These are phyloP conservation scores for Trichoderma hamatum DNA, from an alignment of 2,329 filamentous ascomycete genomes.

Conservation along the genomic window DNA sequence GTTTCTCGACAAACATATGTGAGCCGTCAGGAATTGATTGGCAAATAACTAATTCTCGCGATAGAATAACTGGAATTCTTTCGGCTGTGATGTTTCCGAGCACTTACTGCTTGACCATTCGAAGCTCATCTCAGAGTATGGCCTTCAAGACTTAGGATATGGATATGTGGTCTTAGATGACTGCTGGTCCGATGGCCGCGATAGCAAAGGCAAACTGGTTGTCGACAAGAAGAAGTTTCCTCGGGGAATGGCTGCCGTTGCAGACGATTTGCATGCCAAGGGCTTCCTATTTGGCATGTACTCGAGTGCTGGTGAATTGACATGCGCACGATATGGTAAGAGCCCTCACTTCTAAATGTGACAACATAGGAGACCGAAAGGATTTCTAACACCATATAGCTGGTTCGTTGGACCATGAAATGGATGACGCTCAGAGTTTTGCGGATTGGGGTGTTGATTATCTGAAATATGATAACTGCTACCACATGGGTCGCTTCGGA, in stretches of 20 bases:
- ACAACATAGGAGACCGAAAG: slow-evolving; percentile 20
- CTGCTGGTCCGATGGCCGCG: slow-evolving; percentile 39
- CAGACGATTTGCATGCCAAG: slow-evolving; percentile 41
- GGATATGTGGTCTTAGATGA: slow-evolving; percentile 40
- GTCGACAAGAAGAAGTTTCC: slow-evolving; percentile 43
- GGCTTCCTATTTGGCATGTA: slow-evolving; percentile 47
- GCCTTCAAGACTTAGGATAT: slow-evolving; percentile 37
- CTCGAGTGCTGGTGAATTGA: slow-evolving; percentile 48
- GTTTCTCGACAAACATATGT: background rate
- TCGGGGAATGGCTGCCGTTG: slow-evolving; percentile 41
- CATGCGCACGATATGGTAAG: slow-evolving; percentile 46
- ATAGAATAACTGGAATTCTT: slow-evolving; percentile 26
- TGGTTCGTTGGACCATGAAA: slow-evolving; percentile 55
- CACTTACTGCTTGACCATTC: slow-evolving; percentile 30
- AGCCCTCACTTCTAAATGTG: background rate
- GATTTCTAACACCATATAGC: slow-evolving; percentile 34
- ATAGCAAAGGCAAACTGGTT: slow-evolving; percentile 35
- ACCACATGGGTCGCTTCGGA: slow-evolving; percentile 25
- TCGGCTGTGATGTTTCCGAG: slow-evolving; percentile 28
- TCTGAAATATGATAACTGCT: slow-evolving; percentile 57
- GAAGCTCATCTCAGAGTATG: slow-evolving; percentile 33
- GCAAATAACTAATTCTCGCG: background rate
- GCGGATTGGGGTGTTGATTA: slow-evolving; percentile 57
- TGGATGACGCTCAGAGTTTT: slow-evolving; percentile 55
- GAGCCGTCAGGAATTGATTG: too few relatives aligned